A percentile compares a stretch with the other conserved stretches of the same genome.
Conservation (phyloP, 306 rosid genomes). For the Urtica urens region DNA sequence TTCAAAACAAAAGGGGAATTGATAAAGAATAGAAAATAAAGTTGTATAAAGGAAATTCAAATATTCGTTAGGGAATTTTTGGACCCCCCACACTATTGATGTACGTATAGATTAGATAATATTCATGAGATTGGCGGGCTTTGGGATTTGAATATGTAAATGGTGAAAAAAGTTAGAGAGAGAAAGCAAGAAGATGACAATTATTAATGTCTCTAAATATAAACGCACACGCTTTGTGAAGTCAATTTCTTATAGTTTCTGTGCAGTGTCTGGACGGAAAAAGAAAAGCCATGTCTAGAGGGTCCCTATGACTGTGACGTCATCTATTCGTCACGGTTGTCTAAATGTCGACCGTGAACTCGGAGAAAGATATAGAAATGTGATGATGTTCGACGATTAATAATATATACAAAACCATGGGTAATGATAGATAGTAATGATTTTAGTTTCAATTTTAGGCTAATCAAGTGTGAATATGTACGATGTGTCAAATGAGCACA, state of each 20-base stretch:
- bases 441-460: too few species aligned
- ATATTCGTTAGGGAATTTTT: conserved; percentile 17
- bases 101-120: background rate
- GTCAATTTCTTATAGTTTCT: conserved; percentile 32
- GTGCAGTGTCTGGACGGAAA: conserved; percentile 3
- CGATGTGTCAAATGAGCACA: too few species aligned
- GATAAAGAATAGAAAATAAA: conserved; percentile 16
- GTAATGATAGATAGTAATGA: too few species aligned
- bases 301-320: too few species aligned
- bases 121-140: conserved; percentile 54
- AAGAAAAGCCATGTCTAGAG: too few species aligned
- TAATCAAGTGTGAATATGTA: too few species aligned
- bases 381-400: too few species aligned
- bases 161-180: conserved; percentile 8
- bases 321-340: too few species aligned
- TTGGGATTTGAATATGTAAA: conserved; percentile 54
- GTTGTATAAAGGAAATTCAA: conserved; percentile 38
- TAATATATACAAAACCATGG: too few species aligned
- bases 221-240: conserved; percentile 22
- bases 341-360: too few species aligned
- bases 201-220: too few species aligned
- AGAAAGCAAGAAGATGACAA: background rate
- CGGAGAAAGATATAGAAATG: too few species aligned
- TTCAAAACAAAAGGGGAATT: conserved; percentile 7
- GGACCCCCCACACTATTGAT: background rate